Percentiles rank a stretch among this genome's conserved stretches.
Conservation (phyloP, 495 filamentous ascomycete species). For the Massariosphaeria phaeospora region DNA sequence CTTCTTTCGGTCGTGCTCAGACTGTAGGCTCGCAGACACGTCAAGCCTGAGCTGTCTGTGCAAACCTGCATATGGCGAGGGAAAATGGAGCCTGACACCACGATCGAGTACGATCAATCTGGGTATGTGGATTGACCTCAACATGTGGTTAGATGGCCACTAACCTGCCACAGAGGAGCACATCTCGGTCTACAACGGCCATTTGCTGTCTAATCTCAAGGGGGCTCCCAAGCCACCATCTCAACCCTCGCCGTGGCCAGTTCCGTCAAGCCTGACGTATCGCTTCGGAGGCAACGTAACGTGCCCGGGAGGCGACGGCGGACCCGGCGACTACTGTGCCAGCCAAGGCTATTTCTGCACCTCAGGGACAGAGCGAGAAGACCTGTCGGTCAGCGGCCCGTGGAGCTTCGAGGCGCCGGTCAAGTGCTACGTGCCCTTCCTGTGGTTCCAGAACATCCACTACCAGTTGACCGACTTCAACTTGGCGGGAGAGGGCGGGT, state of each 20-base stretch:
- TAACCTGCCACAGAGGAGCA: neutral
- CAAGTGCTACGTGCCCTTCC: constrained; percentile 1
- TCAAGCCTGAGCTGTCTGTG: neutral
- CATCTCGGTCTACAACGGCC: constrained; percentile 2
- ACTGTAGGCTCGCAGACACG: neutral
- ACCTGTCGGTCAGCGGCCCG: neutral
- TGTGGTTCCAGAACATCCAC: constrained; percentile 4
- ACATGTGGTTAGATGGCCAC: no score
- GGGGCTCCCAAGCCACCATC: neutral
- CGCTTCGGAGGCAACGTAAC: neutral
- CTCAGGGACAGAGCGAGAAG: neutral
- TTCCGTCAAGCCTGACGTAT: neutral
- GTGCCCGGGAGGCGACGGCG: neutral
- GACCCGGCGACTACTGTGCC: neutral
- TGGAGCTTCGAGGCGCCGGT: neutral
- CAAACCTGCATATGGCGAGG: no score
- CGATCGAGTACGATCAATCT: no score
- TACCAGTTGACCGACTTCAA: neutral
- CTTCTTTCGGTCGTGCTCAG: neutral
- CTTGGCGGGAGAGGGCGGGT: neutral
- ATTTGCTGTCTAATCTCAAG: constrained; percentile 3
- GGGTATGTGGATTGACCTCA: no score
- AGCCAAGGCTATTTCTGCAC: neutral
- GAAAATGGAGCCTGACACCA: no score
- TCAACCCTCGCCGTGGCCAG: neutral